Evolutionary conservation across 352 stramenopile species (phyloP).

Genomic region (Globisporangium lucens): DNA sequence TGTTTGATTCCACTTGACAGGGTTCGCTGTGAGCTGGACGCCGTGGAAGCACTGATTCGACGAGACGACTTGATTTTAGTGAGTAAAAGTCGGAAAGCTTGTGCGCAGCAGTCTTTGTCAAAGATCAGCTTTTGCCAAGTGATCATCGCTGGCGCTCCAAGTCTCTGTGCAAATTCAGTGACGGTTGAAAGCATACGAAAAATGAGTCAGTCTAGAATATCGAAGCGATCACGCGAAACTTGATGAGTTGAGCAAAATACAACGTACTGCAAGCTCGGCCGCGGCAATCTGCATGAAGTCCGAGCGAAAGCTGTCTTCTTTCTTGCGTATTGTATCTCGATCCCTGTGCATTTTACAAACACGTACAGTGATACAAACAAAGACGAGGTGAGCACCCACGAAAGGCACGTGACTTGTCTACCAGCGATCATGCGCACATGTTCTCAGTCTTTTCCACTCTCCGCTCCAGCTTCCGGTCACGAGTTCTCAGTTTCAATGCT

Average conservation of each 20-base stretch:
- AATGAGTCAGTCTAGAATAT: neutral
- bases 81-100: constrained; percentile 55
- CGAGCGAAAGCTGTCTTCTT: constrained; percentile 52
- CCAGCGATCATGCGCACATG: constrained; percentile 14
- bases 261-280: constrained; percentile 42
- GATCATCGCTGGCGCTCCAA: constrained; percentile 49
- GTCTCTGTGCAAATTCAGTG: constrained; percentile 22
- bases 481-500: constrained; percentile 27
- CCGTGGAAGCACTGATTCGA: constrained; percentile 11
- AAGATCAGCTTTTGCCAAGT: constrained; percentile 69
- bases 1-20: neutral
- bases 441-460: constrained; percentile 50
- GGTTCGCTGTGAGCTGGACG: neutral
- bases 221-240: neutral
- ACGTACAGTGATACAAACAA: neutral
- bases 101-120: constrained; percentile 56
- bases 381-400: neutral
- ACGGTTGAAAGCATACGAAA: neutral
- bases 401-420: neutral
- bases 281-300: constrained; percentile 56
- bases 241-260: neutral
- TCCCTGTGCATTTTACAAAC: constrained; percentile 29
- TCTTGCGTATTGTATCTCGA: constrained; percentile 35
- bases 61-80: constrained; percentile 58
- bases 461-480: constrained; percentile 41